These are phyloP conservation scores for Apium graveolens DNA, from an alignment of 129 eudicot species.

Conservation along the genomic window DNA sequence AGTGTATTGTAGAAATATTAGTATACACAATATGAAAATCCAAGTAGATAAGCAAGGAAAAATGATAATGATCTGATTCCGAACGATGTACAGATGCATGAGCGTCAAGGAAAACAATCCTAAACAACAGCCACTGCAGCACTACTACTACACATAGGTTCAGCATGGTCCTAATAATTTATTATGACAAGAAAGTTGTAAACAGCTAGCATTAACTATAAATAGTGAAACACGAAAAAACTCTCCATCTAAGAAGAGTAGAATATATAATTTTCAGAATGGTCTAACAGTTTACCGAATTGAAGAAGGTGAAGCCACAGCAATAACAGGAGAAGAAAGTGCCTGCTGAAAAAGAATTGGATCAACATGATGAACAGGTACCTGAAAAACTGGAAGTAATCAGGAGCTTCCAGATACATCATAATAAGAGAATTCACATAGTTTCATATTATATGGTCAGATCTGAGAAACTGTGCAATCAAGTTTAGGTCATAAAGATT, in stretches of 20 bases:
- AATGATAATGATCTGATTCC: not conserved
- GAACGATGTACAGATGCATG: not conserved
- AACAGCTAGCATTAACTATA: not conserved
- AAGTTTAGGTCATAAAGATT: not conserved
- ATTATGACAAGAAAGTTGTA: not conserved
- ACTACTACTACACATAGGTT: not conserved
- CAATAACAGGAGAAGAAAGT: constrained; percentile 69
- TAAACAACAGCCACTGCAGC: not conserved
- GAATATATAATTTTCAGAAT: constrained; percentile 4
- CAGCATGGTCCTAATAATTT: not conserved
- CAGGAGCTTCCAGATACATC: constrained; percentile 7
- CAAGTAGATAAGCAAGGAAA: constrained; percentile 1
- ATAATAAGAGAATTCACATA: not conserved
- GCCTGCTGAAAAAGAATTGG: constrained; percentile 50
- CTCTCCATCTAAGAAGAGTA: not conserved
- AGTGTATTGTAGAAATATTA: not conserved
- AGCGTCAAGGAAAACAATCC: not conserved
- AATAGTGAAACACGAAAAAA: not conserved
- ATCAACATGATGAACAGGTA: constrained; percentile 63
- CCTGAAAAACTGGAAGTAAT: constrained; percentile 31
- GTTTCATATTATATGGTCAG: not conserved
- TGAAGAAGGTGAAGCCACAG: constrained; percentile 96
- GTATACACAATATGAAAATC: not conserved
- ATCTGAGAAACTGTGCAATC: not conserved
- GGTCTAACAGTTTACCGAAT: constrained; percentile 44